Percentiles rank a stretch among this genome's conserved stretches.
phyloP scores from a whole-genome alignment of 495 filamentous ascomycete species.

The Neurospora terricola region DNA sequence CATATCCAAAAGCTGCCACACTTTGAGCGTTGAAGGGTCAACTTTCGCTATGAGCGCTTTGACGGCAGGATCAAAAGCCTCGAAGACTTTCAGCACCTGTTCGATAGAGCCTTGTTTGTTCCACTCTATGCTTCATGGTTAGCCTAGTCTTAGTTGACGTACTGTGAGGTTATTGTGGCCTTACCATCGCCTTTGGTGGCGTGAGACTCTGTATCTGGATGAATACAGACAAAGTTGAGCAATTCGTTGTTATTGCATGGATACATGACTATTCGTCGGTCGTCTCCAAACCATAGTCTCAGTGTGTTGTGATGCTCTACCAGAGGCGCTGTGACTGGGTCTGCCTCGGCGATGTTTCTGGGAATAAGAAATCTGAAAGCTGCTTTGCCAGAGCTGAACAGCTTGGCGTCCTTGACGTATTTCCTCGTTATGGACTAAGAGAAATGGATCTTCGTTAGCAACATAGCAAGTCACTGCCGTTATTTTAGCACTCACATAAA shows the following conservation, averaged over 20 bases:
- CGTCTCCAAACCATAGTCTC: slow-evolving; percentile 38
- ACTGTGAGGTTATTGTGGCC: background rate
- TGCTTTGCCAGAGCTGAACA: slow-evolving; percentile 42
- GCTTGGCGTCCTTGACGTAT: slow-evolving; percentile 21
- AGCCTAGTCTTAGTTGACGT: background rate
- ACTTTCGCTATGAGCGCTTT: slow-evolving; percentile 37
- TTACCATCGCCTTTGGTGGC: slow-evolving; percentile 14
- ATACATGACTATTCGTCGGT: slow-evolving; percentile 50
- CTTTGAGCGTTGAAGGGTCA: slow-evolving; percentile 38
- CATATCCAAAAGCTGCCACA: slow-evolving; percentile 54
- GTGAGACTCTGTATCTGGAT: slow-evolving; percentile 38
- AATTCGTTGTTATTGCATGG: slow-evolving; percentile 43
- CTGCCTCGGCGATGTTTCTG: slow-evolving; percentile 30
- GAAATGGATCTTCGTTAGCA: background rate
- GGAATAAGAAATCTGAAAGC: slow-evolving; percentile 54
- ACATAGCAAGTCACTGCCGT: no score
- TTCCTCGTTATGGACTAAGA: slow-evolving; percentile 23
- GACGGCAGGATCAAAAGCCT: slow-evolving; percentile 39
- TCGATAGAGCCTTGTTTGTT: slow-evolving; percentile 36
- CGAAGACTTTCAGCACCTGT: slow-evolving; percentile 39
- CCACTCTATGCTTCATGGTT: slow-evolving; percentile 25
- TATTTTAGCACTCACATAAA: slow-evolving; percentile 17
- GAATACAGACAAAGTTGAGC: slow-evolving; percentile 53
- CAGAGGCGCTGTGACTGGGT: slow-evolving; percentile 36
- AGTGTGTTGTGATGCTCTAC: slow-evolving; percentile 32